Evolutionary conservation across 352 stramenopile species (phyloP).

Genomic region (Phytophthora syringae): DNA sequence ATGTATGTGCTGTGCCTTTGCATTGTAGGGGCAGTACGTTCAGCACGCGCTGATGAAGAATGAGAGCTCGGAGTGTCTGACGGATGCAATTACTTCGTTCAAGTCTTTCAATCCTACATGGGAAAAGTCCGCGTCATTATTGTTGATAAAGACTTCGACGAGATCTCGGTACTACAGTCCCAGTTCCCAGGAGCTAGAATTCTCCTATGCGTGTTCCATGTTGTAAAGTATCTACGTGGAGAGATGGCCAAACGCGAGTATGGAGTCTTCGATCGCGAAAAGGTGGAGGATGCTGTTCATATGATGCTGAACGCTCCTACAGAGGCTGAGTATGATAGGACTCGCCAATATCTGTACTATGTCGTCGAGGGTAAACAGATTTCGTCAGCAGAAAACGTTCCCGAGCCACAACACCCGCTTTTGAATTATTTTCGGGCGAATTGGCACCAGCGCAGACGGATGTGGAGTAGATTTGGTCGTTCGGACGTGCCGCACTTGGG

Average conservation of each 20-base stretch:
- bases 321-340: constrained; percentile 1
- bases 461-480: neutral
- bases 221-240: neutral
- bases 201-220: constrained; percentile 1
- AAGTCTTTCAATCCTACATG: constrained; percentile 4
- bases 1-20: neutral
- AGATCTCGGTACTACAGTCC: neutral
- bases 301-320: neutral
- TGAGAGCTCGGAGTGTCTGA: constrained; percentile 1
- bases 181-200: neutral
- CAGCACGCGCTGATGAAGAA: constrained; percentile 2
- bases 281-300: neutral
- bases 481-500: neutral
- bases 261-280: neutral
- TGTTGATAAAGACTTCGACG: constrained; percentile 1
- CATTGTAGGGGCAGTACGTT: constrained; percentile 1
- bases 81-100: neutral
- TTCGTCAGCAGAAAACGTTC: neutral
- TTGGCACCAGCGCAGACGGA: neutral
- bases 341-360: neutral
- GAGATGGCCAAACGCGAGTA: neutral
- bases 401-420: neutral
- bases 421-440: neutral
- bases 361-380: neutral
- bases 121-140: constrained; percentile 4